phyloP scores from a whole-genome alignment of 768 basidiomycete species.

The Auriscalpium microsporum region DNA sequence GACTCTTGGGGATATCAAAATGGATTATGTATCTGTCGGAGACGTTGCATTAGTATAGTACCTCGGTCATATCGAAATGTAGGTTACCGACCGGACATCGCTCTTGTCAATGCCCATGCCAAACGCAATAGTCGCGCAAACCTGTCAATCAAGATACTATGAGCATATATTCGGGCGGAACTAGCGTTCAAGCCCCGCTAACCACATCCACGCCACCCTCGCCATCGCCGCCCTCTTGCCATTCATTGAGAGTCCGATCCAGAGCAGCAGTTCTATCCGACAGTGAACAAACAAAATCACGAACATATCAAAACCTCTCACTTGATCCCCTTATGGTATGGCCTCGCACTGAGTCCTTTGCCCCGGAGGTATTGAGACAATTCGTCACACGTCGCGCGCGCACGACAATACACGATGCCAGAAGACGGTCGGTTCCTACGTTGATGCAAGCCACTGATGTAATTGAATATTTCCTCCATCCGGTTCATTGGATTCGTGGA shows the following conservation, averaged over 20 bases:
- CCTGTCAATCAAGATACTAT: constrained; percentile 27
- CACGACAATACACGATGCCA: constrained; percentile 77
- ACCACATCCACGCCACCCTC: constrained; percentile 57
- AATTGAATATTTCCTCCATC: constrained; percentile 59
- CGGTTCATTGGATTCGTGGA: constrained; percentile 41
- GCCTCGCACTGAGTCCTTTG: constrained; percentile 57
- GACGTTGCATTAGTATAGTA: not conserved
- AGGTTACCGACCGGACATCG: constrained; percentile 48
- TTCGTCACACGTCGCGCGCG: constrained; percentile 55
- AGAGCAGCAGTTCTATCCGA: constrained; percentile 37
- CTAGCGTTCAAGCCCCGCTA: constrained; percentile 17
- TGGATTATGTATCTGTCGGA: constrained; percentile 61
- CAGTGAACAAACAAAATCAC: not conserved
- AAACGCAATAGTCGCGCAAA: constrained; percentile 77
- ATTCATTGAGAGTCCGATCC: constrained; percentile 44
- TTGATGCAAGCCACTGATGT: constrained; percentile 53
- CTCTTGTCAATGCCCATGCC: constrained; percentile 84
- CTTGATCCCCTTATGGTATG: constrained; percentile 71
- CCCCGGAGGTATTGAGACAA: constrained; percentile 54
- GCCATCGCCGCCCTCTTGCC: constrained; percentile 47
- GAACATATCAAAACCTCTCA: not conserved
- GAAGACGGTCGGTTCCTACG: constrained; percentile 52
- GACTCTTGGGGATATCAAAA: constrained; percentile 74
- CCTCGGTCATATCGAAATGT: not conserved
- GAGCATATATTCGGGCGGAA: not conserved